Conservation (phyloP, 2,329 filamentous ascomycete species). For the Venturia nashicola region DNA sequence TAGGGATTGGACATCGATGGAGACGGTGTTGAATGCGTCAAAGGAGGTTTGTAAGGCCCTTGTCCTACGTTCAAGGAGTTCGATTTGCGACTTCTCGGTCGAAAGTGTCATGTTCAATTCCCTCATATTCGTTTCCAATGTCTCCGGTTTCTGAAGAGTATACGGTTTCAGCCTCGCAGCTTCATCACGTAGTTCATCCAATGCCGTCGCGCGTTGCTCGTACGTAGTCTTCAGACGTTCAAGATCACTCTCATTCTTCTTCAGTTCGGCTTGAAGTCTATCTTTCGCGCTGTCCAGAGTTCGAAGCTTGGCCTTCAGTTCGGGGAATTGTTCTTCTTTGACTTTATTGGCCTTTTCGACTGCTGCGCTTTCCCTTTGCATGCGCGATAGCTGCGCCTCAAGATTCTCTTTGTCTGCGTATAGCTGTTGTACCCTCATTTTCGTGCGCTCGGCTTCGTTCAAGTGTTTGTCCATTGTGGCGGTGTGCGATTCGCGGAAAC, state of each 20-base stretch:
- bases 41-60: slow-evolving; percentile 82
- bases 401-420: slow-evolving; percentile 81
- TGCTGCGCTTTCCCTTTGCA: slow-evolving; percentile 65
- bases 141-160: slow-evolving; percentile 74
- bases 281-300: slow-evolving; percentile 76
- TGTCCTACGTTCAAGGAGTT: slow-evolving; percentile 74
- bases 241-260: slow-evolving; percentile 73
- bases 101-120: slow-evolving; percentile 71
- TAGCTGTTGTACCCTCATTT: slow-evolving; percentile 74
- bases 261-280: slow-evolving; percentile 67
- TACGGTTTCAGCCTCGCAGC: slow-evolving; percentile 85
- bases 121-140: slow-evolving; percentile 67
- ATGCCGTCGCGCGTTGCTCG: slow-evolving; percentile 59
- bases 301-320: slow-evolving; percentile 68
- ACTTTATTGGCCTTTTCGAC: slow-evolving; percentile 75
- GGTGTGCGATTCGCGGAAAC: slow-evolving; percentile 89
- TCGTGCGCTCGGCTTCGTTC: slow-evolving; percentile 78
- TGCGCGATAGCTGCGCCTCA: slow-evolving; percentile 65
- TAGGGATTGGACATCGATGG: slow-evolving; percentile 74
- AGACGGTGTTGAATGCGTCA: slow-evolving; percentile 77
- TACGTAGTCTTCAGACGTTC: slow-evolving; percentile 58
- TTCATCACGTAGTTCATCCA: slow-evolving; percentile 66
- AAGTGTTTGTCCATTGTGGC: slow-evolving; percentile 84
- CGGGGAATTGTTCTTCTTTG: slow-evolving; percentile 75
- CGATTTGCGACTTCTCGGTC: slow-evolving; percentile 72